Percentiles rank a stretch among this genome's conserved stretches.
These are phyloP conservation scores for Sugiyamaella smithiae DNA, from an alignment of 805 yeast species.

Conservation along the genomic window DNA sequence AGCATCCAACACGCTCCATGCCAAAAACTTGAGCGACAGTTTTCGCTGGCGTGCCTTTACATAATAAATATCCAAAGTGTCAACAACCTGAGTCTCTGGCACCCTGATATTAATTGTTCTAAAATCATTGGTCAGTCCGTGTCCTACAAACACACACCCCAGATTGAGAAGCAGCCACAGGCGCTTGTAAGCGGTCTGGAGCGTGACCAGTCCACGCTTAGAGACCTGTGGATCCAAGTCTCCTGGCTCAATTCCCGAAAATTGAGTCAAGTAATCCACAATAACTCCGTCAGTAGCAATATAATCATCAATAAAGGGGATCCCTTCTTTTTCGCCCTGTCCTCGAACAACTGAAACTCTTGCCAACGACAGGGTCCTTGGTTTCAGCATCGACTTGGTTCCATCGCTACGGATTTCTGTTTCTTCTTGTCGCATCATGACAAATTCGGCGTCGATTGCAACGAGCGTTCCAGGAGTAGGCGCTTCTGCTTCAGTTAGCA, in stretches of 20 bases:
- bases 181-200: constrained; percentile 81
- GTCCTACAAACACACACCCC: constrained; percentile 93
- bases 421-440: constrained; percentile 71
- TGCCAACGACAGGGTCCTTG: constrained; percentile 75
- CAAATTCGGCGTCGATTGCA: constrained; percentile 98
- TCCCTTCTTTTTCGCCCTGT: constrained; percentile 60
- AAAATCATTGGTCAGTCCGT: constrained; percentile 88
- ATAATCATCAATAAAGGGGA: constrained; percentile 90
- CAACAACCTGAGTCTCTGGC: constrained; percentile 81
- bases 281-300: constrained; percentile 65
- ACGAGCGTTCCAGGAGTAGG: constrained; percentile 74
- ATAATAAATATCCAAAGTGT: constrained; percentile 78
- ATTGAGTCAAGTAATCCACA: constrained; percentile 82
- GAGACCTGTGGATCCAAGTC: constrained; percentile 75
- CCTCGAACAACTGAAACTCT: constrained; percentile 79
- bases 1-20: constrained; percentile 70
- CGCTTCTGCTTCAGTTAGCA: constrained; percentile 65
- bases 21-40: constrained; percentile 79
- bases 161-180: constrained; percentile 86
- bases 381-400: constrained; percentile 61
- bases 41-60: constrained; percentile 72
- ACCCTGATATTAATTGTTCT: constrained; percentile 89
- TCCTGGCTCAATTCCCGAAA: constrained; percentile 91
- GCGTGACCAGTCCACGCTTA: constrained; percentile 64
- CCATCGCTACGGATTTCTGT: constrained; percentile 78